Percentiles rank a stretch among this genome's conserved stretches.
phyloP scores from a whole-genome alignment of 1,284 basidiomycete species.

The Sphagnurus paluster region DNA sequence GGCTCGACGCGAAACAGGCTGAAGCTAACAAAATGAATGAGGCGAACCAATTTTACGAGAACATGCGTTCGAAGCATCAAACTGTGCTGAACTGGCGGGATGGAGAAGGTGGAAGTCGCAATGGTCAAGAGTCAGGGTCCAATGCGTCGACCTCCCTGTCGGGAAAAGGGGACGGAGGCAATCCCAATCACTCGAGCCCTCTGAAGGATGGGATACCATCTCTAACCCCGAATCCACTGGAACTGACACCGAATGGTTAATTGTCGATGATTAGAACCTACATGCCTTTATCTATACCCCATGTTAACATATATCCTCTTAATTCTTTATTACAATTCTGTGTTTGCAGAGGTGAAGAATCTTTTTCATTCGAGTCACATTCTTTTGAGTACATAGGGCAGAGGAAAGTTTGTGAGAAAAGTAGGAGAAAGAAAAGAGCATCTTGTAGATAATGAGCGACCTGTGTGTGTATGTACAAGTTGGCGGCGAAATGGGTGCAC shows the following conservation, averaged over 20 bases:
- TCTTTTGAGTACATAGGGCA: slow-evolving; percentile 18
- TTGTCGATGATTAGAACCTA: slow-evolving; percentile 50
- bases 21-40: slow-evolving; percentile 97
- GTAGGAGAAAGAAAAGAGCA: slow-evolving; percentile 13
- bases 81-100: slow-evolving; percentile 43
- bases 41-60: slow-evolving; percentile 81
- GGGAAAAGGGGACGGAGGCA: slow-evolving; percentile 72
- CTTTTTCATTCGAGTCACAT: slow-evolving; percentile 10
- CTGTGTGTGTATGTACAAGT: slow-evolving; percentile 15
- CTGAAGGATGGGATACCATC: slow-evolving; percentile 74
- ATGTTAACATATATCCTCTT: slow-evolving; percentile 12
- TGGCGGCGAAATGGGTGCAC: no score
- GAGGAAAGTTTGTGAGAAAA: slow-evolving; percentile 2
- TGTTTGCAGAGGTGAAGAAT: neutral
- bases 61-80: slow-evolving; percentile 71
- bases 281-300: slow-evolving; percentile 13
- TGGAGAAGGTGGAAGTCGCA: slow-evolving; percentile 24
- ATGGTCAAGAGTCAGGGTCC: slow-evolving; percentile 28
- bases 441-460: slow-evolving; percentile 21
- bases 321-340: no score
- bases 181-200: slow-evolving; percentile 46
- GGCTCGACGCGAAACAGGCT: slow-evolving; percentile 92
- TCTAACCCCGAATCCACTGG: slow-evolving; percentile 63
- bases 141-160: slow-evolving; percentile 39
- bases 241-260: slow-evolving; percentile 87